phyloP scores from a whole-genome alignment of 1,284 basidiomycete species.

The Microbotryum lychnidis-dioicae region DNA sequence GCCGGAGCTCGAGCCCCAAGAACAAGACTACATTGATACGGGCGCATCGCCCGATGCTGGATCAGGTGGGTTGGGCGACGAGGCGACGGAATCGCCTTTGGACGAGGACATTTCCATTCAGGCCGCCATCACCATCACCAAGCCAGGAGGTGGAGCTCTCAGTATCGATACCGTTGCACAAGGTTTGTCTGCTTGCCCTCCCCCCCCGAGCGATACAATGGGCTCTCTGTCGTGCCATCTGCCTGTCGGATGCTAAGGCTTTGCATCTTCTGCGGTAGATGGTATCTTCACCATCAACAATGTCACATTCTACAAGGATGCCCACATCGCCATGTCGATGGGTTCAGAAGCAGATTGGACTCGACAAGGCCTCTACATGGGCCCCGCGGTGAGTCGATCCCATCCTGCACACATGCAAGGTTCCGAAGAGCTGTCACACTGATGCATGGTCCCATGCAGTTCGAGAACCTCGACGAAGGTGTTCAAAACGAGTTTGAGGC shows the following conservation, averaged over 20 bases:
- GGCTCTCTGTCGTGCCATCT: too few relatives aligned
- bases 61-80: slow-evolving; percentile 26
- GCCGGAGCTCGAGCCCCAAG: slow-evolving; percentile 35
- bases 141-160: slow-evolving; percentile 53
- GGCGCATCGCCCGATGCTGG: slow-evolving; percentile 41
- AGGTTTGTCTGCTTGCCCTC: slow-evolving; percentile 8
- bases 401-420: not conserved
- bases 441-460: slow-evolving; percentile 43
- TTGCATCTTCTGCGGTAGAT: slow-evolving; percentile 42
- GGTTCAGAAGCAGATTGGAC: slow-evolving; percentile 89
- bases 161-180: slow-evolving; percentile 73
- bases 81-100: slow-evolving; percentile 24
- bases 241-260: not conserved
- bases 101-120: slow-evolving; percentile 55
- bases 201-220: not conserved
- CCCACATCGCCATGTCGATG: slow-evolving; percentile 62
- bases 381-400: slow-evolving; percentile 58
- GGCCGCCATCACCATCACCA: slow-evolving; percentile 71
- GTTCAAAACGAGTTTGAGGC: slow-evolving; percentile 81
- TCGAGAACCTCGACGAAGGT: slow-evolving; percentile 77
- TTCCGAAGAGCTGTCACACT: slow-evolving; percentile 4
- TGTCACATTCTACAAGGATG: slow-evolving; percentile 72
- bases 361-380: slow-evolving; percentile 81
- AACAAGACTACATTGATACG: slow-evolving; percentile 43
- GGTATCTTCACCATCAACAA: slow-evolving; percentile 82